These are phyloP conservation scores for Mycosphaerella sp. DNA, from an alignment of 2,329 filamentous ascomycete species.

Conservation along the genomic window DNA sequence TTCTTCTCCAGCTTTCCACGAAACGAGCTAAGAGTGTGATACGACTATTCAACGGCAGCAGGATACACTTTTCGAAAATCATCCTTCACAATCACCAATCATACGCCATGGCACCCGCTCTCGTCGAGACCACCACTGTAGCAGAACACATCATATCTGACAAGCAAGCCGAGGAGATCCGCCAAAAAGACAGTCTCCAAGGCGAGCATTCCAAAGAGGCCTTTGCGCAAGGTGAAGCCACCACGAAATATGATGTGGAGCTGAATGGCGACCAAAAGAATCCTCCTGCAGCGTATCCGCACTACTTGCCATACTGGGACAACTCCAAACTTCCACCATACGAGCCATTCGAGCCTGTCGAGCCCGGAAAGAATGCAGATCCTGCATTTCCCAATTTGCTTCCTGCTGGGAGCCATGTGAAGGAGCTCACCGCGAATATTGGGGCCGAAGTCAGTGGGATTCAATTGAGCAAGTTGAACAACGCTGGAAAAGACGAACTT, in stretches of 20 bases:
- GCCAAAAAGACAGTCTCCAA: slow-evolving; percentile 25
- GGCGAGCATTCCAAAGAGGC: slow-evolving; percentile 38
- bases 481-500: slow-evolving; percentile 68
- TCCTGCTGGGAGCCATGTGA: slow-evolving; percentile 40
- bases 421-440: slow-evolving; percentile 64
- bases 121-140: slow-evolving; percentile 33
- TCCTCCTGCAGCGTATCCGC: slow-evolving; percentile 43
- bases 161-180: slow-evolving; percentile 22
- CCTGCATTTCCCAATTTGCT: slow-evolving; percentile 62
- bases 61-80: not conserved
- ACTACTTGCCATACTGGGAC: slow-evolving; percentile 51
- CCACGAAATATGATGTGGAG: slow-evolving; percentile 47
- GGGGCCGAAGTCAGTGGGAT: slow-evolving; percentile 66
- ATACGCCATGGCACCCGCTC: slow-evolving; percentile 38
- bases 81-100: not conserved
- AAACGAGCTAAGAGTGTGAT: not conserved
- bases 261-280: slow-evolving; percentile 49
- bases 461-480: slow-evolving; percentile 61
- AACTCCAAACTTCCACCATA: slow-evolving; percentile 54
- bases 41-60: not conserved
- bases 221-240: slow-evolving; percentile 38
- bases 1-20: not conserved
- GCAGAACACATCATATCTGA: slow-evolving; percentile 20
- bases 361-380: slow-evolving; percentile 71
- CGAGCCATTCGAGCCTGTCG: slow-evolving; percentile 63